Evolutionary conservation across 1,284 basidiomycete genomes (phyloP), one percentile per base, ranked within the genome.

Genomic region (Puccinia triticina): DNA sequence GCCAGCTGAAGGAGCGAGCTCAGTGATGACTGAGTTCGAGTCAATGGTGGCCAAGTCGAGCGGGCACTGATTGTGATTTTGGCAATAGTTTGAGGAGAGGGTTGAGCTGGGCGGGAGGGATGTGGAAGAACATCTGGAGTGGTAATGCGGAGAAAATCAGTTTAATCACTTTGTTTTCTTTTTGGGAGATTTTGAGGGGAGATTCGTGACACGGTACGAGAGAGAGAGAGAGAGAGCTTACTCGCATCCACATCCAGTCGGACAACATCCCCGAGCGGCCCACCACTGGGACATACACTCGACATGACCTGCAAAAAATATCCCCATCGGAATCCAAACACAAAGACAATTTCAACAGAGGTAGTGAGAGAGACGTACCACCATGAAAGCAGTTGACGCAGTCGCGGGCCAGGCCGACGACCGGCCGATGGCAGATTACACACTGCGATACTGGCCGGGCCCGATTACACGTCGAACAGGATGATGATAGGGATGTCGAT

Each of bases 301-400:
- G 32, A 74, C 43, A 66, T 81, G 79, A 5, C 79, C 77, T 80
- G n/a, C 16, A 57, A 57, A 32, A 37, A 32, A n/a, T n/a, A n/a
- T n/a, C n/a, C n/a, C n/a, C n/a, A n/a, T n/a, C n/a, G n/a, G n/a
- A 57, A 48, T 14, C 14, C 1, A 57, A 57, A 53, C 23, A 12
- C 4, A 16, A 55, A 32, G n/a, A 50, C 21, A 72, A 43, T 46
- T 64, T 16, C n/a, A 7, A 66, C 3, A 12, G n/a, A 29, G 34
- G 21, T 11, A 4, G 34, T 40, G 18, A 57, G 16, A 34, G 69
- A 50, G 34, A 77, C 43, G 7, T 61, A 80, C 77, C 79, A 34
- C 79, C 79, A 74, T 81, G 79, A 23, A 81, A 53, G 74, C 79
- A 81, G 32, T 61, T 53, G 29, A 74, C 34, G 50, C 79, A 81